Percentiles rank a stretch among this genome's conserved stretches.
phyloP scores from a whole-genome alignment of 495 filamentous ascomycete genomes.

The Jackrogersella minutella region DNA sequence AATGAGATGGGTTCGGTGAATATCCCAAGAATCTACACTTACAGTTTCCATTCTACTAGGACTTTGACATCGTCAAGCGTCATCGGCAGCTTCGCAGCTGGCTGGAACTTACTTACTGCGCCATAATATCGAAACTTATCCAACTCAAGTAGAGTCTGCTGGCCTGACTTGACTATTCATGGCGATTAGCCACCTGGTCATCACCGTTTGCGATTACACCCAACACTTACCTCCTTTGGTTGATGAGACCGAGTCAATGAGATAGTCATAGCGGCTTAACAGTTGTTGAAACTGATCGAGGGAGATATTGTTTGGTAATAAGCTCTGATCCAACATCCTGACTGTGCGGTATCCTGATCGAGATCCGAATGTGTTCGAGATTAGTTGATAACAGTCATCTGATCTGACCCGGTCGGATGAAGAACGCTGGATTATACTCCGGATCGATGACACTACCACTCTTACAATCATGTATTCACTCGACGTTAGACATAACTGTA shows the following conservation, averaged over 20 bases:
- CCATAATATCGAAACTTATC: constrained; percentile 59
- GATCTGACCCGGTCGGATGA: neutral
- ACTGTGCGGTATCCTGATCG: neutral
- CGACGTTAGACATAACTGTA: too few species aligned
- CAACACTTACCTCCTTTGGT: constrained; percentile 50
- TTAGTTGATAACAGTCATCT: neutral
- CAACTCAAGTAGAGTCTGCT: constrained; percentile 55
- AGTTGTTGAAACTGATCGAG: constrained; percentile 44
- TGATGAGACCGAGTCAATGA: constrained; percentile 52
- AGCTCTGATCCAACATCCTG: constrained; percentile 22
- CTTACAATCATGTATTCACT: neutral
- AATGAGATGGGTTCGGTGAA: neutral
- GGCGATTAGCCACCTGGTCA: constrained; percentile 9
- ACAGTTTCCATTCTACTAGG: constrained; percentile 84
- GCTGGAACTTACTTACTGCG: constrained; percentile 49
- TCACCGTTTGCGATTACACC: neutral
- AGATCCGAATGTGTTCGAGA: neutral
- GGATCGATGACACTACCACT: neutral
- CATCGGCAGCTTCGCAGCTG: constrained; percentile 44
- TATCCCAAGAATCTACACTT: constrained; percentile 46
- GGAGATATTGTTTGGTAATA: constrained; percentile 47
- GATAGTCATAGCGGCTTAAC: constrained; percentile 48
- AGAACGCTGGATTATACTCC: neutral
- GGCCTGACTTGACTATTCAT: constrained; percentile 50
- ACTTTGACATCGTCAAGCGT: constrained; percentile 54